phyloP scores from a whole-genome alignment of 169 alveolate genomes.

The Plasmodium coatneyi region DNA sequence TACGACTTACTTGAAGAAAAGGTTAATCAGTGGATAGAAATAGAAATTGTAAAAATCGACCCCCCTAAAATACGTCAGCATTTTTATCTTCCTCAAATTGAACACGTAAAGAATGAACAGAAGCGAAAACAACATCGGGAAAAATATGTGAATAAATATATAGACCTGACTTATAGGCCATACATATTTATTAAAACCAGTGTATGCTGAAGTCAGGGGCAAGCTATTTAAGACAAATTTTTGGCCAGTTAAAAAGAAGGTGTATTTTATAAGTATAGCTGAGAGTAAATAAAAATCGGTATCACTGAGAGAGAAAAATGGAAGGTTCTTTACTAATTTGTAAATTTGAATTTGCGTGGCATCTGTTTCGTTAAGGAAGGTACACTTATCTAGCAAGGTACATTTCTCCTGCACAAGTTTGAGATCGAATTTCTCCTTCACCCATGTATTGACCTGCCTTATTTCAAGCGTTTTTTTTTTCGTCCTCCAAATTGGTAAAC shows the following conservation, averaged over 20 bases:
- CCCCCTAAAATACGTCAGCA: conserved; percentile 12
- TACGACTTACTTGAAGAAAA: conserved; percentile 47
- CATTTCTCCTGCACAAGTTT: conserved; percentile 16
- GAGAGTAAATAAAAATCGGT: conserved; percentile 48
- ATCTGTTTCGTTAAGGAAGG: not conserved
- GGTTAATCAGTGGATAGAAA: conserved; percentile 40
- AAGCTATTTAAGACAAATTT: conserved; percentile 23
- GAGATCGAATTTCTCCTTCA: conserved; percentile 32
- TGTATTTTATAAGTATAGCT: conserved; percentile 51
- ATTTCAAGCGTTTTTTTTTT: not conserved
- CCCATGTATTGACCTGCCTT: not conserved
- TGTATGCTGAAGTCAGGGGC: conserved; percentile 33
- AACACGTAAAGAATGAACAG: conserved; percentile 22
- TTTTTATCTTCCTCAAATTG: conserved; percentile 40
- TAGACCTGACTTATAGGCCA: conserved; percentile 66
- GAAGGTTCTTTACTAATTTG: conserved; percentile 27
- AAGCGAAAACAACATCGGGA: conserved; percentile 40
- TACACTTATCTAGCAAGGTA: conserved; percentile 6
- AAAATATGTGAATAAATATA: conserved; percentile 36
- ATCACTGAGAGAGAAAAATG: conserved; percentile 37
- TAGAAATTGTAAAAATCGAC: conserved; percentile 44
- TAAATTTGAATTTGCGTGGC: conserved; percentile 33
- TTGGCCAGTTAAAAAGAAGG: conserved; percentile 66
- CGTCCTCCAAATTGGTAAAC: not conserved
- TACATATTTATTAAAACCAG: conserved; percentile 35